phyloP scores from a whole-genome alignment of 192 early-diverging fungal genomes.

The Backusella macrospora region DNA sequence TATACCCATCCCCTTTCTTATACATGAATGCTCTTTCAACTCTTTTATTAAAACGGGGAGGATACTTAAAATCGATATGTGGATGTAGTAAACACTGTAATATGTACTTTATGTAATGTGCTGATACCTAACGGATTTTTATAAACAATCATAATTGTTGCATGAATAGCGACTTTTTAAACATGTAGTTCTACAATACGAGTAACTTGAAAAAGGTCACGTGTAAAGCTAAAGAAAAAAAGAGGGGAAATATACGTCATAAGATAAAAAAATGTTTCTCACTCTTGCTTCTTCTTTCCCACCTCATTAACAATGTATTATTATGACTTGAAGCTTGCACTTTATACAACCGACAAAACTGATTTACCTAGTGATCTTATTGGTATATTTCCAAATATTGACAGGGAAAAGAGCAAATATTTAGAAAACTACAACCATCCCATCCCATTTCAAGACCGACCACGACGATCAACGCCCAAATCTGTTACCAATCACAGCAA shows the following conservation, averaged over 20 bases:
- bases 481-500: neutral
- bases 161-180: too few relatives aligned
- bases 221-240: neutral
- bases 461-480: neutral
- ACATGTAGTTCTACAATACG: too few relatives aligned
- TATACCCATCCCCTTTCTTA: too few relatives aligned
- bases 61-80: too few relatives aligned
- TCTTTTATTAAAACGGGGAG: too few relatives aligned
- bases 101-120: too few relatives aligned
- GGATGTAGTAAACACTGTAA: too few relatives aligned
- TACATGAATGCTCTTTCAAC: too few relatives aligned
- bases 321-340: conserved; percentile 16
- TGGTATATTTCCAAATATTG: neutral
- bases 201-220: too few relatives aligned
- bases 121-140: too few relatives aligned
- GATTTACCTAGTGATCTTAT: conserved; percentile 8
- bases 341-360: neutral
- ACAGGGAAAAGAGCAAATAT: neutral
- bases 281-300: neutral
- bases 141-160: too few relatives aligned
- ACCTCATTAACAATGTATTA: conserved; percentile 17
- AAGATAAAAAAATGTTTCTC: neutral
- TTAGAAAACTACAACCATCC: neutral
- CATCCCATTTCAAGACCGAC: neutral
- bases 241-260: neutral